Conservation (phyloP, 139 green algal species). For the Closterium sp. region DNA sequence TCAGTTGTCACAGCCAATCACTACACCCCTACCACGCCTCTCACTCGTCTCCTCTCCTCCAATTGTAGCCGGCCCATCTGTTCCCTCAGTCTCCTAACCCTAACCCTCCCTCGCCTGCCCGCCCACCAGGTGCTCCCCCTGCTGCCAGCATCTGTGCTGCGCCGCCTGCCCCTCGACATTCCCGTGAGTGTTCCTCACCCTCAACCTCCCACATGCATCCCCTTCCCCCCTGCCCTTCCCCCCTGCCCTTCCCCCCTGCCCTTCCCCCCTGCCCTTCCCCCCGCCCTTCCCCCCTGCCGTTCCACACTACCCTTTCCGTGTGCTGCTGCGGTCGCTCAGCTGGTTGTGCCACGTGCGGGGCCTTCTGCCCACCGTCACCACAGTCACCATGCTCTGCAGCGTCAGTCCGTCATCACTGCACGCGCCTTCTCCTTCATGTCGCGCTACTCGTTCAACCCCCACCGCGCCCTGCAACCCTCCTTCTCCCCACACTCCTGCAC, state of each 20-base stretch:
- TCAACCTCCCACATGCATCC: neutral
- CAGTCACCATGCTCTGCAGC: neutral
- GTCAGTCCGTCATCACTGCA: neutral
- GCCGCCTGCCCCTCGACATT: constrained; percentile 45
- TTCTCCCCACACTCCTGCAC: too few species aligned
- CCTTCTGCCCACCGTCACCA: neutral
- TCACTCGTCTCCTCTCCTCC: neutral
- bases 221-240: neutral
- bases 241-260: too few species aligned
- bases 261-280: too few species aligned
- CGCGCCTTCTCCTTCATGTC: neutral
- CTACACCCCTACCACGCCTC: too few species aligned
- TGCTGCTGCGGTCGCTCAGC: too few species aligned
- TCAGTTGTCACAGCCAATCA: too few species aligned
- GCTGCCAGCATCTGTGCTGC: constrained; percentile 54
- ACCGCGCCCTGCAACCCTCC: neutral
- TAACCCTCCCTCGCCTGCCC: neutral
- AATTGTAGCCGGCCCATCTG: neutral
- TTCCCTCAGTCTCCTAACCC: neutral
- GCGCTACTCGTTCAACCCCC: neutral
- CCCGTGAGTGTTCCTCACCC: neutral
- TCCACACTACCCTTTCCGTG: too few species aligned
- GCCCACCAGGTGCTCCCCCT: constrained; percentile 47
- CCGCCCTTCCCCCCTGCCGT: too few species aligned
- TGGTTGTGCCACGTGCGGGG: too few species aligned